Evolutionary conservation across 108 stramenopile genomes (phyloP), one percentile per base, ranked within the genome.

Genomic region (Nitzschia sp.): DNA sequence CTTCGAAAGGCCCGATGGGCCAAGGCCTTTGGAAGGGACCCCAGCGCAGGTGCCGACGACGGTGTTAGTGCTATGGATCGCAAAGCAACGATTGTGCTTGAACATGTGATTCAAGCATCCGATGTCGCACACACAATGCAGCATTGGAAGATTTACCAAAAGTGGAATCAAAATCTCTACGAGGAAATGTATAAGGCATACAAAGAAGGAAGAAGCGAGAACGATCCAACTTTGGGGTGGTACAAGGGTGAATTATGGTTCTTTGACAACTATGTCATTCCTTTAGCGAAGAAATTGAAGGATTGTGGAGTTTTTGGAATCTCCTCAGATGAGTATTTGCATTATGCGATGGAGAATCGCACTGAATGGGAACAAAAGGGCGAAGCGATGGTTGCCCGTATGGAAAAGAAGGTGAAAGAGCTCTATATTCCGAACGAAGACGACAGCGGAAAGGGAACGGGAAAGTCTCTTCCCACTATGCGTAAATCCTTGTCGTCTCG

Each of bases 111-210:
- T 50, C 74, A 79, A 53, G 79, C 66, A n/a, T n/a, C n/a, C n/a
- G n/a, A n/a, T n/a, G n/a, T n/a, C n/a, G n/a, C n/a, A n/a, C n/a
- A n/a, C n/a, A n/a, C n/a, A n/a, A n/a, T n/a, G n/a, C n/a, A n/a
- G n/a, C n/a, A n/a, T n/a, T n/a, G n/a, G n/a, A n/a, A 55, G 45
- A 50, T 79, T 41, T 82, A 79, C 53, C 55, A 67, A 36, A 79
- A 79, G 59, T 82, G 81, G 81, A 82, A 82, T 32, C n/a, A 69
- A 30, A 79, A 76, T 9, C 55, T 80, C 19, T 84, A 61, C 50
- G 65, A 69, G 35, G 83, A 84, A 58, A 54, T 80, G 35, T 73
- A 69, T 45, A 56, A 62, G 38, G 83, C 83, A 2, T 80, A 66
- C 59, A 56, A 65, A 27, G 29, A 54, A 16, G 79, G 77, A 6